Base-by-base conservation (phyloP, 495 filamentous ascomycete species). In the Elasticomyces elasticus region DNA sequence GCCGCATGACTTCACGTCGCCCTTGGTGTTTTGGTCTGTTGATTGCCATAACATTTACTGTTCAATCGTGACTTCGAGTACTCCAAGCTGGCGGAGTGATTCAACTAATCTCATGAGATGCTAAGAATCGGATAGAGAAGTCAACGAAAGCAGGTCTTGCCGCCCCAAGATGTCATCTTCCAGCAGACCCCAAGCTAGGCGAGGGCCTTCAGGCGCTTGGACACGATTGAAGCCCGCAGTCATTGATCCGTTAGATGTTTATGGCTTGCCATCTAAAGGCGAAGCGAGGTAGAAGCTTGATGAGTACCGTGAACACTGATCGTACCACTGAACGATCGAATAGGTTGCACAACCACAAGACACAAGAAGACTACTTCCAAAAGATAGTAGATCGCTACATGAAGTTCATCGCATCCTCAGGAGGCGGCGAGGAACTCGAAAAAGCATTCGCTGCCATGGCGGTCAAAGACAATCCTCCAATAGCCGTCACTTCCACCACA, bases 211-310 rank as follows among this genome's bases (percentile, higher is more conserved):
- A 50, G 75, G 73, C 35, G 69, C 74, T 65, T 81, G 81, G 73
- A 83, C 79, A 58, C 81, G 89, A 49, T 69, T 94, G 49, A 88
- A 84, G 66, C 79, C 84, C 4, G 76, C 80, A 44, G 74, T 79
- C 22, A 58, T 74, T 28, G 89, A 95, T 66, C 78, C 85, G 13
- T 72, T 95, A 27, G 84, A 88, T 54, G 72, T 72, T 35, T 84
- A 89, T 53, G 90, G 89, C 1, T 75, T 94, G 57, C 86, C 86
- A 17, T 94, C 89, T 0, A 95, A 94, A 63, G 90, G 90, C 11
- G 90, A 96, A 65, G 85, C 56, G 38, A 60, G 62, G 59, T 63
- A 41, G 13, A 40, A n/a, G 35, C 35, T 40, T 5, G 15, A 12
- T 40, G 13, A 13, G 13, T 5, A 3, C 12, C 15, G 5, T 3